Evolutionary conservation across 73 alveolate species (phyloP).

Genomic region (Paramecium pentaurelia): DNA sequence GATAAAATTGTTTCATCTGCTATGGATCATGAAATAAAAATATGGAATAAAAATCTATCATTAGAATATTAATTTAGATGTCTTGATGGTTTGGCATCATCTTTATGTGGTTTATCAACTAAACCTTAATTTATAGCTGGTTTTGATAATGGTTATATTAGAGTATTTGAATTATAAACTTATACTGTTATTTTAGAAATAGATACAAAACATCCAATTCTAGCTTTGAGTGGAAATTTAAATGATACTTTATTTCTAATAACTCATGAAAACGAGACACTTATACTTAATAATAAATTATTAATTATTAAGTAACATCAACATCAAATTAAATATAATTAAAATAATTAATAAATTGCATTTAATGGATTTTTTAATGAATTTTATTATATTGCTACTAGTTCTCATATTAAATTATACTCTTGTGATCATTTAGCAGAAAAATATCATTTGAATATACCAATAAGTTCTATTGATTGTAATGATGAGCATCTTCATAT

Average conservation of each 20-base stretch:
- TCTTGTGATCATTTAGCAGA: not conserved
- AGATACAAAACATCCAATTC: not conserved
- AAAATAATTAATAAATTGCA: not conserved
- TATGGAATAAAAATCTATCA: not conserved
- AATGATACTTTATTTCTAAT: not conserved
- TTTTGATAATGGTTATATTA: constrained; percentile 4
- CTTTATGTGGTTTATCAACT: not conserved
- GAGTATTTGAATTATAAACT: not conserved
- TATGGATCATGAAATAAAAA: constrained; percentile 5
- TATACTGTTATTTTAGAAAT: not conserved
- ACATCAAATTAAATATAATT: not conserved
- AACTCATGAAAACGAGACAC: constrained; percentile 1
- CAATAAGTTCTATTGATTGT: not conserved
- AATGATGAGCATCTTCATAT: constrained; percentile 23
- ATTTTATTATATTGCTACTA: constrained; percentile 12
- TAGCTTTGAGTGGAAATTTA: not conserved
- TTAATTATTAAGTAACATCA: not conserved
- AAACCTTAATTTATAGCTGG: not conserved
- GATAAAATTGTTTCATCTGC: not conserved
- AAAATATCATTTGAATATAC: constrained; percentile 30
- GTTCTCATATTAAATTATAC: not conserved
- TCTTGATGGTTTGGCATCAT: constrained; percentile 1
- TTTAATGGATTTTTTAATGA: constrained; percentile 11
- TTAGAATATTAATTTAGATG: constrained; percentile 21
- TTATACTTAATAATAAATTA: not conserved